Evolutionary conservation across 1,284 basidiomycete species (phyloP), one percentile per base, ranked within the genome.

Genomic region (Naganishia albida): DNA sequence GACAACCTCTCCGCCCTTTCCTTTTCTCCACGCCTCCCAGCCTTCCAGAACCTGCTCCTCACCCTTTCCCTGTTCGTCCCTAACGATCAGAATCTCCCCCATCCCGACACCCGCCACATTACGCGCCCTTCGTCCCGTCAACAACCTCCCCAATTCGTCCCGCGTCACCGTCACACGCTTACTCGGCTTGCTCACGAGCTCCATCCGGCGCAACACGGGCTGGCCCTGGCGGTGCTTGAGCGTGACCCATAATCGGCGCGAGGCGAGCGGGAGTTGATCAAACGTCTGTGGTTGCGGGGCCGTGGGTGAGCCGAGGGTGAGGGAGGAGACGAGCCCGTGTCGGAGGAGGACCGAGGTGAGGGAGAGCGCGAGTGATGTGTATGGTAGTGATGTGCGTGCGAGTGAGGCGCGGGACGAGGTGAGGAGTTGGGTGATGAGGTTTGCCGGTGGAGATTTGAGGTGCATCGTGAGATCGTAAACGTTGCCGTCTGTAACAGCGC

Each of bases 11-110:
- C 78, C 78, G 18, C 78, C 78, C 42, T 77, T 68, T 23, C 78
- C 78, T 16, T 72, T 72, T 63, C 77, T 69, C 75, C 74, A 80
- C 38, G 78, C 78, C 67, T 80, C 77, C 77, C 77, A 80, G 8
- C 78, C 78, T 64, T 80, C 78, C 72, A 77, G 71, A 26, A 59
- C 48, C 56, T 60, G 44, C 23, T 44, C 53, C 42, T 60, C 56
- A 13, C 49, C 56, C 15, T 40, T 30, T 49, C 73, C 71, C 15
- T 70, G 56, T 28, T 64, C 49, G 34, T 75, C 74, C 59, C 71
- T 73, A 16, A 80, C 66, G 25, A 80, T 70, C 63, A 80, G 64
- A 43, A 80, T 70, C 68, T 80, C 78, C 28, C 77, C 78, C 60
- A 78, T 74, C 2, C 77, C 77, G 26, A 74, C 72, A 8, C 77